Conservation (phyloP, 2,329 filamentous ascomycete genomes). For the Aspergillus caelatus region DNA sequence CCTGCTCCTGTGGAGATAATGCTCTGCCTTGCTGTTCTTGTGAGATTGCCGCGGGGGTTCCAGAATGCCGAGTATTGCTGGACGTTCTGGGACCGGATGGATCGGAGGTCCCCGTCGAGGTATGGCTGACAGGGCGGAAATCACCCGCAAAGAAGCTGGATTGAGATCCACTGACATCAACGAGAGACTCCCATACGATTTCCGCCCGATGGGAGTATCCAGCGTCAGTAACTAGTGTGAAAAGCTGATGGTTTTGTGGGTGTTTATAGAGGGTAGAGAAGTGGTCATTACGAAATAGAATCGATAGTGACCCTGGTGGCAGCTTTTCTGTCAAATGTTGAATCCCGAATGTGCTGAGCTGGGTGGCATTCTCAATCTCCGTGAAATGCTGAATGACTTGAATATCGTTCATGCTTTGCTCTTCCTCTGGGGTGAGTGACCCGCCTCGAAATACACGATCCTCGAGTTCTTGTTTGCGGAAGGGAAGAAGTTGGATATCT, state of each 20-base stretch:
- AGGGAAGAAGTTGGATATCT: slow-evolving; percentile 85
- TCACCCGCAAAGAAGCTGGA: slow-evolving; percentile 88
- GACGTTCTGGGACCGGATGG: slow-evolving; percentile 31
- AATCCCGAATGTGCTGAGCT: slow-evolving; percentile 81
- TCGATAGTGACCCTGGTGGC: slow-evolving; percentile 77
- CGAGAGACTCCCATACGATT: slow-evolving; percentile 92
- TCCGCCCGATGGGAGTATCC: slow-evolving; percentile 87
- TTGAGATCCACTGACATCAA: slow-evolving; percentile 81
- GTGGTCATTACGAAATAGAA: slow-evolving; percentile 95
- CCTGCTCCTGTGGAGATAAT: slow-evolving; percentile 66
- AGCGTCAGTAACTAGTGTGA: slow-evolving; percentile 88
- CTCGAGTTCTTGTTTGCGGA: slow-evolving; percentile 86
- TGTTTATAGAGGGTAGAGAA: slow-evolving; percentile 94
- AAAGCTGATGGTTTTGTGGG: slow-evolving; percentile 71
- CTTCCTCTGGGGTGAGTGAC: slow-evolving; percentile 68
- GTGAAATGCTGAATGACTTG: slow-evolving; percentile 82
- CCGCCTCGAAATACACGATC: slow-evolving; percentile 69
- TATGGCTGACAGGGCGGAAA: slow-evolving; percentile 78
- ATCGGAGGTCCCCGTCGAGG: slow-evolving; percentile 31
- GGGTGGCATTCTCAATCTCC: slow-evolving; percentile 72
- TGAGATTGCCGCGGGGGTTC: slow-evolving; percentile 5
- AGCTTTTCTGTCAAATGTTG: slow-evolving; percentile 72
- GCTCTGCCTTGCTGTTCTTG: slow-evolving; percentile 19
- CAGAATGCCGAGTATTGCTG: slow-evolving; percentile 28
- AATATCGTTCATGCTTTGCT: slow-evolving; percentile 80